A percentile compares a stretch with the other conserved stretches of the same genome.
Conservation (phyloP, 176 grass and related monocot species). For the Oryza glumipatula region DNA sequence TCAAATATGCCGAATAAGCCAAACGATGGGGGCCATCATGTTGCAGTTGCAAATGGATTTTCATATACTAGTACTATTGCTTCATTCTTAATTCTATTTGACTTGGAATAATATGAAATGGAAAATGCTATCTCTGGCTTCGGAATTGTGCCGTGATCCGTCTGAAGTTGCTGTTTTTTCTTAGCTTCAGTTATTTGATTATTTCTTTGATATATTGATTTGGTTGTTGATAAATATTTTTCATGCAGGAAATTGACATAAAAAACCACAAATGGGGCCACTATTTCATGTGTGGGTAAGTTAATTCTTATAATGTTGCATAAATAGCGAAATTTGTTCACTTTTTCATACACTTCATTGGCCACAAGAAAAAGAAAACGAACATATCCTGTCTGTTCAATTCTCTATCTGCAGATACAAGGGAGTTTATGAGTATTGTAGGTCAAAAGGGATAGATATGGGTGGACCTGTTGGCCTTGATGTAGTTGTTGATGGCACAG, state of each 20-base stretch:
- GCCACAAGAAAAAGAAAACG: background rate
- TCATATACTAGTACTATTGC: background rate
- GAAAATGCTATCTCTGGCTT: background rate
- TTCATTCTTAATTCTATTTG: background rate
- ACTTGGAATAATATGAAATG: background rate
- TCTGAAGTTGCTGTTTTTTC: background rate
- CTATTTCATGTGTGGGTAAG: constrained; percentile 98
- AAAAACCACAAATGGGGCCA: constrained; percentile 98
- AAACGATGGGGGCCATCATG: background rate
- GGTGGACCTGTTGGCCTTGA: constrained; percentile 68
- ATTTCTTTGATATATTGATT: constrained; percentile 10
- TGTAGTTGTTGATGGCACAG: constrained; percentile 87
- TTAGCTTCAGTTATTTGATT: constrained; percentile 1
- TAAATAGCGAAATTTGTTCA: background rate
- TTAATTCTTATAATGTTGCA: constrained; percentile 7
- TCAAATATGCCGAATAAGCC: too few species aligned
- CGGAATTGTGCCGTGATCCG: background rate
- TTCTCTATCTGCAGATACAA: constrained; percentile 69
- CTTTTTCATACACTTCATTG: background rate
- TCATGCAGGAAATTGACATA: constrained; percentile 81
- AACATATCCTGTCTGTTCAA: background rate
- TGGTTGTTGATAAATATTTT: constrained; percentile 13
- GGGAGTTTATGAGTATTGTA: constrained; percentile 80
- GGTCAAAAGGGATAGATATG: constrained; percentile 73
- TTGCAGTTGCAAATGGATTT: background rate